Evolutionary conservation across 1,139 yeast species (phyloP).

Genomic region (Hanseniaspora uvarum): DNA sequence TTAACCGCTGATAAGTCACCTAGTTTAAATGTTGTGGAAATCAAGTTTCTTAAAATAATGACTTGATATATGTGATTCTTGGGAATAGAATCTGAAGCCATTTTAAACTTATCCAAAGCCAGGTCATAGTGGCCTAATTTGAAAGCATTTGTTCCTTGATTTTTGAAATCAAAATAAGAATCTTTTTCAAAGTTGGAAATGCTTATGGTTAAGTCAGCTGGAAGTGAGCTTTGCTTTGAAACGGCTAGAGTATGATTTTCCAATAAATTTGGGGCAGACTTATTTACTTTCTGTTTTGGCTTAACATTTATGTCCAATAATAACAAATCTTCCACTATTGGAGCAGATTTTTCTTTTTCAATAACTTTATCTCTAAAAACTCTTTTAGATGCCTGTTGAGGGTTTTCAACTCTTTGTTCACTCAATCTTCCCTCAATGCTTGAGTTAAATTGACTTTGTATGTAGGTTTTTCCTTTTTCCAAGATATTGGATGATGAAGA

Average conservation of each 20-base stretch:
- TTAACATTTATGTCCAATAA: not conserved
- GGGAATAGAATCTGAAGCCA: slow-evolving; percentile 57
- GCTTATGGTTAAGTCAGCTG: not conserved
- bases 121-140: slow-evolving; percentile 69
- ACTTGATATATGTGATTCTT: slow-evolving; percentile 54
- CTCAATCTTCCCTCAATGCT: not conserved
- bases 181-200: slow-evolving; percentile 29
- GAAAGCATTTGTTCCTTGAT: slow-evolving; percentile 53
- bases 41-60: slow-evolving; percentile 65
- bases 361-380: not conserved
- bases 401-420: not conserved
- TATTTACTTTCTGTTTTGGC: not conserved
- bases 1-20: slow-evolving; percentile 66
- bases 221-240: not conserved
- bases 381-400: not conserved
- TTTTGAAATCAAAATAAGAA: slow-evolving; percentile 41
- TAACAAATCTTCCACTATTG: not conserved
- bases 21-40: slow-evolving; percentile 55
- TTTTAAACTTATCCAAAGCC: slow-evolving; percentile 53
- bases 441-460: not conserved
- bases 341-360: not conserved
- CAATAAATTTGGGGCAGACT: not conserved
- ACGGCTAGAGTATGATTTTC: not conserved
- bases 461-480: not conserved
- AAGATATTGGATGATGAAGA: not conserved